A percentile compares a stretch with the other conserved stretches of the same genome.
Conservation (phyloP, 495 filamentous ascomycete species). For the Aspergillus olivimuriae region DNA sequence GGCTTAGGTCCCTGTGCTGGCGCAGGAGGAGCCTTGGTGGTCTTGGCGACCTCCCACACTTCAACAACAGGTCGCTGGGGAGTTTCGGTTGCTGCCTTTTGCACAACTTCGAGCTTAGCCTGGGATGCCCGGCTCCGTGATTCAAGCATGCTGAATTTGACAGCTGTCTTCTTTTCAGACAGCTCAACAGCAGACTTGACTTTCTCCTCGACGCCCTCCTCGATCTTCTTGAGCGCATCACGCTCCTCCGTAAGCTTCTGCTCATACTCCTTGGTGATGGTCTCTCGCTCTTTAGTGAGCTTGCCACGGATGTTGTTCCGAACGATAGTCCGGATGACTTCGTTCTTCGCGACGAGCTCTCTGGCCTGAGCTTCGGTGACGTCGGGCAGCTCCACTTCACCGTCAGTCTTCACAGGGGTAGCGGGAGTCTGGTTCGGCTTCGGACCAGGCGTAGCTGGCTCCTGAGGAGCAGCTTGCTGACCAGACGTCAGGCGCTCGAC, state of each 20-base stretch:
- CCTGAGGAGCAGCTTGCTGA: slow-evolving; percentile 49
- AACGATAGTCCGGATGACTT: slow-evolving; percentile 59
- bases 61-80: slow-evolving; percentile 73
- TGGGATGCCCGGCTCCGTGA: slow-evolving; percentile 55
- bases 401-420: slow-evolving; percentile 27
- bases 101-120: slow-evolving; percentile 71
- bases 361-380: slow-evolving; percentile 56
- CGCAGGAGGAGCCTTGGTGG: slow-evolving; percentile 53
- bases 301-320: slow-evolving; percentile 58
- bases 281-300: slow-evolving; percentile 38
- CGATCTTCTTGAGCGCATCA: slow-evolving; percentile 58
- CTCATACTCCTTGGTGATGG: slow-evolving; percentile 21
- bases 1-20: slow-evolving; percentile 26
- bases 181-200: slow-evolving; percentile 40
- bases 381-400: slow-evolving; percentile 26
- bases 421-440: slow-evolving; percentile 26
- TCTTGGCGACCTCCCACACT: slow-evolving; percentile 77
- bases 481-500: slow-evolving; percentile 58
- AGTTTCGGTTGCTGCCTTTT: slow-evolving; percentile 74
- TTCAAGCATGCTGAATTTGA: slow-evolving; percentile 76
- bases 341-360: slow-evolving; percentile 57
- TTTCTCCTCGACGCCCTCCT: slow-evolving; percentile 33
- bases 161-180: slow-evolving; percentile 54
- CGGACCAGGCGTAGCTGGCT: slow-evolving; percentile 34
- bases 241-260: slow-evolving; percentile 50